These are phyloP conservation scores for Ceratocystis smalleyi DNA, from an alignment of 2,329 filamentous ascomycete genomes.

Conservation along the genomic window DNA sequence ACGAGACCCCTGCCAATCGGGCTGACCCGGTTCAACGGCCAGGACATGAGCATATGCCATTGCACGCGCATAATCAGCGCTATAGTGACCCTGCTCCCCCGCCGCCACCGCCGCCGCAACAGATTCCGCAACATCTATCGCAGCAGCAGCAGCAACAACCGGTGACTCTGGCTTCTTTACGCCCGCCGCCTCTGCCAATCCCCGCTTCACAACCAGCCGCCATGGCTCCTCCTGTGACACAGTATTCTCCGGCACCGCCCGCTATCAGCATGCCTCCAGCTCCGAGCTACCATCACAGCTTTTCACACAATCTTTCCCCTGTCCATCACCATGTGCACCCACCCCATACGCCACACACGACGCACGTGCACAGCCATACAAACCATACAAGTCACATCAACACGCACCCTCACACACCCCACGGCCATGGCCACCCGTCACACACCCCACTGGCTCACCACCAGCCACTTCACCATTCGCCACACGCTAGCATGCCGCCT, in stretches of 20 bases:
- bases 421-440: neutral
- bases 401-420: conserved; percentile 6
- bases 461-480: conserved; percentile 10
- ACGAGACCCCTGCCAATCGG: neutral
- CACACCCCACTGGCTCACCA: neutral
- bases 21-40: conserved; percentile 2
- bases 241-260: conserved; percentile 19
- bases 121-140: conserved; percentile 1
- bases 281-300: conserved; percentile 17
- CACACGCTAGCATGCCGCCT: conserved; percentile 6
- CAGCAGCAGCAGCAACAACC: conserved; percentile 16
- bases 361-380: too few species aligned
- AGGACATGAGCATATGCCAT: neutral
- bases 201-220: conserved; percentile 11
- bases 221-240: conserved; percentile 18
- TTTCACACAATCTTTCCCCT: conserved; percentile 1
- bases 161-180: conserved; percentile 17
- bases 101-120: conserved; percentile 1
- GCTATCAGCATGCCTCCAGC: conserved; percentile 26
- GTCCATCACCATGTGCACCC: conserved; percentile 9
- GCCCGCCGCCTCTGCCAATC: conserved; percentile 15
- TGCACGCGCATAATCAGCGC: conserved; percentile 7
- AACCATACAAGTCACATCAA: conserved; percentile 1
- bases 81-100: conserved; percentile 9
- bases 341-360: conserved; percentile 6